These are phyloP conservation scores for Endocalyx cinctus DNA, from an alignment of 2,329 filamentous ascomycete species.

Conservation along the genomic window DNA sequence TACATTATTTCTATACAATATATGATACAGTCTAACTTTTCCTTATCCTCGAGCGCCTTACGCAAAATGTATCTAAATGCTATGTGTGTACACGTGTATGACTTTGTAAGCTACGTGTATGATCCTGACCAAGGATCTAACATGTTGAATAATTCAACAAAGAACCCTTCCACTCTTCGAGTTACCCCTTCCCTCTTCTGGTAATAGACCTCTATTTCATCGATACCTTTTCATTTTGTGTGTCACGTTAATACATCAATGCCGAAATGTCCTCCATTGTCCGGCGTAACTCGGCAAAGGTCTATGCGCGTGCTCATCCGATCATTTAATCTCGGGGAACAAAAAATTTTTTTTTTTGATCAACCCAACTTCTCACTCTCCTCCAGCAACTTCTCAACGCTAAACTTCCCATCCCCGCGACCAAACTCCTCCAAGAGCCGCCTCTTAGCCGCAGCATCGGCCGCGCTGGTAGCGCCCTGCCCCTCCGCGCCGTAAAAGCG, in stretches of 20 bases:
- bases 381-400: conserved; percentile 77
- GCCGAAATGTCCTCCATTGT: no score
- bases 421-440: conserved; percentile 78
- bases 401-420: conserved; percentile 72
- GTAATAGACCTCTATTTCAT: no score
- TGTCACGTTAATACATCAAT: background rate
- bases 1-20: conserved; percentile 5
- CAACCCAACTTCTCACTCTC: conserved; percentile 77
- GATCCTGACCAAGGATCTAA: no score
- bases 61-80: conserved; percentile 1
- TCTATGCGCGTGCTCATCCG: no score
- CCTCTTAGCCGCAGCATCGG: conserved; percentile 56
- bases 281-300: no score
- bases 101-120: no score
- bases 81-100: no score
- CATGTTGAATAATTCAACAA: background rate
- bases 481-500: conserved; percentile 71
- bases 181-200: background rate
- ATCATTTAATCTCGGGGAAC: no score
- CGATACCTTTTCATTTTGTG: background rate
- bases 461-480: no score
- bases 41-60: conserved; percentile 3
- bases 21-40: conserved; percentile 6
- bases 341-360: no score
- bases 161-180: background rate